Base-by-base conservation (phyloP, 768 basidiomycete species). In the Boletus reticulatus region DNA sequence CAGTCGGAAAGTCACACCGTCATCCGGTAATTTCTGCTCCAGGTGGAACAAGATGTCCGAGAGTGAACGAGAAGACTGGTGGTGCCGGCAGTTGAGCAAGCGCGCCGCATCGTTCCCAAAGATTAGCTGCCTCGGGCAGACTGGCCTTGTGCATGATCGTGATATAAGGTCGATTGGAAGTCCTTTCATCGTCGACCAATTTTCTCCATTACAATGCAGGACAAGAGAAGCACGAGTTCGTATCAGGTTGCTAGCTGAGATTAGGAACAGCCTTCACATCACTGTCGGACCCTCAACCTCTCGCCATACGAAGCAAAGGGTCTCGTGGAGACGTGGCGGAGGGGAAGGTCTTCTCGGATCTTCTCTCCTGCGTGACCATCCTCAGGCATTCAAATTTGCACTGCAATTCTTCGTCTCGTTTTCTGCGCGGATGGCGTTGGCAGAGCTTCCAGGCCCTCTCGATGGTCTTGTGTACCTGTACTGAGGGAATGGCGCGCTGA, bases 391-490 rank as follows among this genome's bases (percentile, higher is more conserved):
- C 79, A 65, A 87, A 94, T 71, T 95, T 95, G 72, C 85, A 80
- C 54, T 77, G 75, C 58, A 91, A 68, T 65, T 92, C 89, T 36
- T 77, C 83, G 29, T 85, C 81, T 43, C 89, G 80, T 58, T 79
- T 76, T 65, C 87, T 83, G 41, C 94, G 83, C 38, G 85, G 56
- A 65, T 90, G 86, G 32, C 94, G 82, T 60, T 83, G 80, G 73
- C 92, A 85, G 12, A 98, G 79, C 49, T 86, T 75, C 89, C 90
- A 98, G 4, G 94, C 94, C 32, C 94, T 84, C 60, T 92, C 88
- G 50, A 97, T 94, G 3, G 93, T 97, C 59, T 93, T 83, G 74
- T 97, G 92, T 0, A 90, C 93, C 70, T 96, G 93, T 6, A 79
- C 82, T 4, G 91, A 92, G 13, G 92, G 92, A 49, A 97, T 88